A percentile compares a stretch with the other conserved stretches of the same genome.
Conservation (phyloP, 352 stramenopile genomes). For the Chrysophaeum taylorii region DNA sequence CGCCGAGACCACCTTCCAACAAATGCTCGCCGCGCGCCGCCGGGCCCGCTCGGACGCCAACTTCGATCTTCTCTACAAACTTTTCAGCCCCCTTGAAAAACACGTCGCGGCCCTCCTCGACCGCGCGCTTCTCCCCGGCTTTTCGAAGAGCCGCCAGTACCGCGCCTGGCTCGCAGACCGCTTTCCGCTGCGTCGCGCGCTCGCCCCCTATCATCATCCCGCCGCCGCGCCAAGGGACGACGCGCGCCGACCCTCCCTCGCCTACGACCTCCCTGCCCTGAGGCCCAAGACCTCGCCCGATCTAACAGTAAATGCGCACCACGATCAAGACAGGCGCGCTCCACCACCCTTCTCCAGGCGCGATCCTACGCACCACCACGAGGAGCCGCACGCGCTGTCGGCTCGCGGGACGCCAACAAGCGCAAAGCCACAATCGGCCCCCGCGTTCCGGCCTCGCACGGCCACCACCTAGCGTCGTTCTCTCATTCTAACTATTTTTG, state of each 20-base stretch:
- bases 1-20: background rate
- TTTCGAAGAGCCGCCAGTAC: background rate
- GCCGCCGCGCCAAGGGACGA: background rate
- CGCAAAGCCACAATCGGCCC: too few relatives aligned
- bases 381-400: too few relatives aligned
- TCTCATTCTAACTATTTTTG: too few relatives aligned
- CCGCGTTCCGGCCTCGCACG: too few relatives aligned
- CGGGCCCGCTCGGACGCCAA: background rate
- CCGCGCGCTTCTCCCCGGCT: background rate
- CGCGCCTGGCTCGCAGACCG: background rate
- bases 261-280: constrained; percentile 1
- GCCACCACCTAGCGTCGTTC: too few relatives aligned
- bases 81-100: background rate
- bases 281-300: too few relatives aligned
- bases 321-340: too few relatives aligned
- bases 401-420: too few relatives aligned
- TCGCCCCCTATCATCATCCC: background rate
- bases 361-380: too few relatives aligned
- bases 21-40: background rate
- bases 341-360: too few relatives aligned
- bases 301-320: too few relatives aligned
- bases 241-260: background rate
- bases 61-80: background rate
- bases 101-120: background rate
- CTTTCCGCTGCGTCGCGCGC: background rate